Conservation (phyloP, 345 rosid species). For the Conringia planisiliqua region DNA sequence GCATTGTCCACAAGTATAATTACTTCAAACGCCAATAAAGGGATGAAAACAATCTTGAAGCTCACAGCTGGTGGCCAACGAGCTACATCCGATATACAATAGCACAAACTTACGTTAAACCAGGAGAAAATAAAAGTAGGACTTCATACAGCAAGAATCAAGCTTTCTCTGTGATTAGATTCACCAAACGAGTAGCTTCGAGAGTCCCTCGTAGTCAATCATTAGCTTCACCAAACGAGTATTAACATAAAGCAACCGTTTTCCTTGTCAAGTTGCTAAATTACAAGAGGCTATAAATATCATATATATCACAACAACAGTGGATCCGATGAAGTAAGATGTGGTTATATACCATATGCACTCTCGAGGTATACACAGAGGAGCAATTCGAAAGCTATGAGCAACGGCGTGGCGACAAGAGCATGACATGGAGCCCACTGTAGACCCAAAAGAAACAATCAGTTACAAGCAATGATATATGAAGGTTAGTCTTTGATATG, state of each 20-base stretch:
- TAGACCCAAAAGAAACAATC: constrained; percentile 32
- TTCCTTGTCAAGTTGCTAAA: not conserved
- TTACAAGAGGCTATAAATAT: not conserved
- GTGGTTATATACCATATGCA: constrained; percentile 46
- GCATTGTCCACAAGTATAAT: constrained; percentile 80
- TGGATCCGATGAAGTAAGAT: not conserved
- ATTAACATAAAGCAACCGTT: not conserved
- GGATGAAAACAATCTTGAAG: constrained; percentile 92
- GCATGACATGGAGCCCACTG: constrained; percentile 99
- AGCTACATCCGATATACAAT: constrained; percentile 11
- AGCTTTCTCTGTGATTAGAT: not conserved
- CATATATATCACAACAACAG: not conserved
- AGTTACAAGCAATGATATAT: too few relatives aligned
- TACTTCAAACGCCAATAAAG: constrained; percentile 72
- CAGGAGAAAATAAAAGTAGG: not conserved
- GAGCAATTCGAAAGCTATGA: constrained; percentile 89
- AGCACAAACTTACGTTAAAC: not conserved
- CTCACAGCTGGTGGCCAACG: constrained; percentile 54
- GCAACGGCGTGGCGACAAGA: constrained; percentile 84
- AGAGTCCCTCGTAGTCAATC: not conserved
- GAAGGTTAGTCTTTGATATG: too few relatives aligned
- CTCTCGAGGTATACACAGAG: constrained; percentile 97
- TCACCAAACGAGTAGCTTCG: not conserved
- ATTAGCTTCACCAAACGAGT: not conserved
- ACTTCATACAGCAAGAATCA: not conserved